Conservation (phyloP, 352 stramenopile species). For the Phytophthora europaea region DNA sequence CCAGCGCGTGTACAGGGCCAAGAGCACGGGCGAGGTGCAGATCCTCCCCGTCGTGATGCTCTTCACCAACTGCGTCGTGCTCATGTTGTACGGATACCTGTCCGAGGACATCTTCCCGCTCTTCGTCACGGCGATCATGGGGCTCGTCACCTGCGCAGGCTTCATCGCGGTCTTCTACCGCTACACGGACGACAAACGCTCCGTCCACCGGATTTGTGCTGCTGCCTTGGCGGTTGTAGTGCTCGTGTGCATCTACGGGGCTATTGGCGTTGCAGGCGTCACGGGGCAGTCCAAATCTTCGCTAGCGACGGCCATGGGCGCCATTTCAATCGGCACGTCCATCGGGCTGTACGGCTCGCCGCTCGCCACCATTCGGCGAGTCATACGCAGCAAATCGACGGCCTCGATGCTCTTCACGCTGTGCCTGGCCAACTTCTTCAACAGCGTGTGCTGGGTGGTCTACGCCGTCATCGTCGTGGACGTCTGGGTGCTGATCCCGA, state of each 20-base stretch:
- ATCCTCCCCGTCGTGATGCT: slow-evolving; percentile 73
- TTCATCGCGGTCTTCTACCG: slow-evolving; percentile 64
- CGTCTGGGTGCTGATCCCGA: slow-evolving; percentile 54
- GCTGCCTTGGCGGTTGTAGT: slow-evolving; percentile 20
- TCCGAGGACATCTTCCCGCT: slow-evolving; percentile 63
- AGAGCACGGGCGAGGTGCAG: slow-evolving; percentile 53
- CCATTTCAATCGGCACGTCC: slow-evolving; percentile 58
- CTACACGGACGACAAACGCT: slow-evolving; percentile 40
- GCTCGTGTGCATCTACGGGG: slow-evolving; percentile 44
- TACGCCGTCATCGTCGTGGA: slow-evolving; percentile 57
- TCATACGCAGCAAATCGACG: slow-evolving; percentile 39
- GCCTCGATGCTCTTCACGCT: slow-evolving; percentile 46
- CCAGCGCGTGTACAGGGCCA: slow-evolving; percentile 64
- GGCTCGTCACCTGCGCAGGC: slow-evolving; percentile 45
- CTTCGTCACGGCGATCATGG: slow-evolving; percentile 59
- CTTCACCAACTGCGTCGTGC: slow-evolving; percentile 73
- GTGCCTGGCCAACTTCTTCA: slow-evolving; percentile 44
- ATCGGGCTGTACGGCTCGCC: slow-evolving; percentile 67
- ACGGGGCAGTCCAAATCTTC: slow-evolving; percentile 39
- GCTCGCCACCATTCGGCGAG: slow-evolving; percentile 53
- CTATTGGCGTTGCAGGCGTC: slow-evolving; percentile 42
- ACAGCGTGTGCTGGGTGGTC: slow-evolving; percentile 55
- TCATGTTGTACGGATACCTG: slow-evolving; percentile 63
- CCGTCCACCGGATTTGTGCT: slow-evolving; percentile 29
- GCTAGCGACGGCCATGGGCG: slow-evolving; percentile 51